Conservation (phyloP, 2,329 filamentous ascomycete genomes). For the Claviceps purpurea region DNA sequence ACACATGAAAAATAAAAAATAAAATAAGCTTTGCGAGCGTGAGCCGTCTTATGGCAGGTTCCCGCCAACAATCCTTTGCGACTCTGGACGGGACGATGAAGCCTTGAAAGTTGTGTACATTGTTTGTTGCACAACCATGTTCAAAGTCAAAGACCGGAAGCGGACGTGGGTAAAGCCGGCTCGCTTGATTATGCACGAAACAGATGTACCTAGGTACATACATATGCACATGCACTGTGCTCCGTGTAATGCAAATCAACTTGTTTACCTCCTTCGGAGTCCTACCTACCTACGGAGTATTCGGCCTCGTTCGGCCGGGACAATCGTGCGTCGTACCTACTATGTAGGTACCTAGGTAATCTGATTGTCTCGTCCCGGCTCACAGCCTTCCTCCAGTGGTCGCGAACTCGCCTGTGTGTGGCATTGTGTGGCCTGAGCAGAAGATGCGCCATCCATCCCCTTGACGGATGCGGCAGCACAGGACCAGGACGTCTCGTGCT, state of each 20-base stretch:
- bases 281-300: no score
- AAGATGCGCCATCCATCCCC: not conserved
- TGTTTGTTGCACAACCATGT: no score
- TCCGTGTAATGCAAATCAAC: no score
- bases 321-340: not conserved
- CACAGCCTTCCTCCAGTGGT: not conserved
- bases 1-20: not conserved
- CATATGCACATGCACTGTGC: no score
- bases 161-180: not conserved
- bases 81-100: no score
- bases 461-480: not conserved
- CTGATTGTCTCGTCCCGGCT: not conserved
- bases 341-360: no score
- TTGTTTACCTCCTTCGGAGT: no score
- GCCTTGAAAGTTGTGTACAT: no score
- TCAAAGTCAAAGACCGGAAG: not conserved
- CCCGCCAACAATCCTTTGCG: no score
- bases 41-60: not conserved
- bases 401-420: not conserved
- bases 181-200: not conserved
- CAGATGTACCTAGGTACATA: not conserved
- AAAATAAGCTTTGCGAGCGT: not conserved
- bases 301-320: not conserved
- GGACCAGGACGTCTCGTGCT: not conserved
- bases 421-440: not conserved